Base-by-base conservation (phyloP, 441 rosid genomes). In the Erodium chrysanthum region DNA sequence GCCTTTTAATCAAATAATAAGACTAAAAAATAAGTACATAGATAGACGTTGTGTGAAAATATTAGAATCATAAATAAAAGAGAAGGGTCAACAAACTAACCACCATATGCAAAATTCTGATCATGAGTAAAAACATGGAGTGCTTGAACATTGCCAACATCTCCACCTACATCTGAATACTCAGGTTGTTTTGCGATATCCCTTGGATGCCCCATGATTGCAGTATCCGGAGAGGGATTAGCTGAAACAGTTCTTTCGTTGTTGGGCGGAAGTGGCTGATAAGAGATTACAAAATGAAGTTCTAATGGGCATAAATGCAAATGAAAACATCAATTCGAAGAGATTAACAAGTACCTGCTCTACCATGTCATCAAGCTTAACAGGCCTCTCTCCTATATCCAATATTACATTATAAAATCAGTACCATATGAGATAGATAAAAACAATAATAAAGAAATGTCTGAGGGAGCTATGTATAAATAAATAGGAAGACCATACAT, bases 191-290 rank as follows among this genome's bases (percentile, higher is more conserved):
- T 73, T 42, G 70, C 15, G 7, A 68, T 67, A 68, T 71, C 76
- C 68, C 73, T 68, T n/a, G 80, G 46, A 66, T 80, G 78, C 68
- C 72, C 76, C 35, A 72, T 37, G 71, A 74, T 64, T 67, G 78
- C 79, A 65, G 84, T 82, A 76, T 81, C 86, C 64, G 79, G 63
- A 73, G 83, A 70, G 74, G 89, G 81, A 81, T 75, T 79, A 17
- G 67, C 78, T 67, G 90, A 84, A 77, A 83, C 80, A 72, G 76
- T 73, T 84, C 86, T 84, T 76, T 78, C 86, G 69, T 80, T 81
- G 52, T 79, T 72, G 37, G 81, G 80, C 65, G 80, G 80, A 74
- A 81, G 68, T 71, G 81, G 88, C 83, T 79, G 83, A 72, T 68
- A 62, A 86, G 72, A 71, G 44, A 71, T 69, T 67, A 66, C 75